A percentile compares a stretch with the other conserved stretches of the same genome.
phyloP scores from a whole-genome alignment of 805 yeast genomes.

The Cyberlindnera suaveolens region DNA sequence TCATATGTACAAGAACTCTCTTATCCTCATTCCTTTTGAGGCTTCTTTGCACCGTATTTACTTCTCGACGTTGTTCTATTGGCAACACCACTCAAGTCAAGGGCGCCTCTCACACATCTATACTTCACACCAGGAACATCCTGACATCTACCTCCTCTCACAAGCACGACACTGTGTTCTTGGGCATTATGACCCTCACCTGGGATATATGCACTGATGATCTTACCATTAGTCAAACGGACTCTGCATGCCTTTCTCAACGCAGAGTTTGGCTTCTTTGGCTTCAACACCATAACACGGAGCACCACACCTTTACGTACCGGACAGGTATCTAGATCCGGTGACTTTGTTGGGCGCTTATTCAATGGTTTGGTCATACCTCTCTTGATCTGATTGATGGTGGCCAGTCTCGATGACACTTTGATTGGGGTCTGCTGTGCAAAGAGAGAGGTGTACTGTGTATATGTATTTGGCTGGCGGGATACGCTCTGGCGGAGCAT shows the following conservation, averaged over 20 bases:
- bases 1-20: neutral
- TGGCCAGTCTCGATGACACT: slow-evolving; percentile 37
- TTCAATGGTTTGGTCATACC: slow-evolving; percentile 54
- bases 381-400: slow-evolving; percentile 70
- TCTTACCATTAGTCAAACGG: slow-evolving; percentile 81
- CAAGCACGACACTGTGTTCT: slow-evolving; percentile 93
- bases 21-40: slow-evolving; percentile 33
- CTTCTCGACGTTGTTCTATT: slow-evolving; percentile 86
- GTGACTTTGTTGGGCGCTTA: slow-evolving; percentile 51
- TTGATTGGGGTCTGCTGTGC: slow-evolving; percentile 8
- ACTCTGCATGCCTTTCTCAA: slow-evolving; percentile 96
- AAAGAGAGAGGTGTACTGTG: slow-evolving; percentile 9
- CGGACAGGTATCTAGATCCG: slow-evolving; percentile 79
- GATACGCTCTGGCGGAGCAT: slow-evolving; percentile 10
- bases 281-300: slow-evolving; percentile 91
- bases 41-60: slow-evolving; percentile 89
- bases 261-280: slow-evolving; percentile 98
- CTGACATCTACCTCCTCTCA: slow-evolving; percentile 97
- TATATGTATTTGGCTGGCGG: slow-evolving; percentile 3
- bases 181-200: slow-evolving; percentile 99
- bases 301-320: slow-evolving; percentile 90
- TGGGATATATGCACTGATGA: slow-evolving; percentile 88
- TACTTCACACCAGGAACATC: slow-evolving; percentile 98
- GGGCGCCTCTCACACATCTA: slow-evolving; percentile 87
- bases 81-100: slow-evolving; percentile 92